Conservation (phyloP, 78 protist genomes). For the Dictyostelium purpureum region DNA sequence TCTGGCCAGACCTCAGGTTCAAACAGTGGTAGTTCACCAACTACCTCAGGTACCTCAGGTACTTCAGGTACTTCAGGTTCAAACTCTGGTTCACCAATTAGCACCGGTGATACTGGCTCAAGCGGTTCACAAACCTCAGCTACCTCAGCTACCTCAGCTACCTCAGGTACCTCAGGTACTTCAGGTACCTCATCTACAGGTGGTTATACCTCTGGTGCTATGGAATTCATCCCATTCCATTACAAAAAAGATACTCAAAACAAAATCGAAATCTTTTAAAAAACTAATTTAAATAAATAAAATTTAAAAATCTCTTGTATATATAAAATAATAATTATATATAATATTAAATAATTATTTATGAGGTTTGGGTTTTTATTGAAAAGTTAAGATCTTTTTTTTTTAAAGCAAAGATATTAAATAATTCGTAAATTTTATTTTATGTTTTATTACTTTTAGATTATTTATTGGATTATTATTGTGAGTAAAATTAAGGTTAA, state of each 20-base stretch:
- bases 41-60: not conserved
- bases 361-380: no score
- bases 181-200: constrained; percentile 11
- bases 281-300: no score
- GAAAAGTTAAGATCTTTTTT: no score
- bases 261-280: no score
- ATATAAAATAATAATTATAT: no score
- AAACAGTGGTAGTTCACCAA: not conserved
- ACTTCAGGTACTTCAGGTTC: constrained; percentile 12
- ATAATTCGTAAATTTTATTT: no score
- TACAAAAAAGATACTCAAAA: not conserved
- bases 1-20: constrained; percentile 27
- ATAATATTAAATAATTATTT: no score
- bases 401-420: no score
- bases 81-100: not conserved
- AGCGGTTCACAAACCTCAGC: not conserved
- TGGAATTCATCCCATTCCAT: not conserved
- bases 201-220: not conserved
- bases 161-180: not conserved
- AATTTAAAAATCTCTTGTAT: no score
- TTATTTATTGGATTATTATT: no score
- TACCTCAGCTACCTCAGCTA: not conserved
- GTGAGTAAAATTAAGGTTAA: no score
- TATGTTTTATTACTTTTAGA: no score
- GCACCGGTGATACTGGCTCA: not conserved